Conservation (phyloP, 1,284 basidiomycete species). For the Phlebopus sp. region DNA sequence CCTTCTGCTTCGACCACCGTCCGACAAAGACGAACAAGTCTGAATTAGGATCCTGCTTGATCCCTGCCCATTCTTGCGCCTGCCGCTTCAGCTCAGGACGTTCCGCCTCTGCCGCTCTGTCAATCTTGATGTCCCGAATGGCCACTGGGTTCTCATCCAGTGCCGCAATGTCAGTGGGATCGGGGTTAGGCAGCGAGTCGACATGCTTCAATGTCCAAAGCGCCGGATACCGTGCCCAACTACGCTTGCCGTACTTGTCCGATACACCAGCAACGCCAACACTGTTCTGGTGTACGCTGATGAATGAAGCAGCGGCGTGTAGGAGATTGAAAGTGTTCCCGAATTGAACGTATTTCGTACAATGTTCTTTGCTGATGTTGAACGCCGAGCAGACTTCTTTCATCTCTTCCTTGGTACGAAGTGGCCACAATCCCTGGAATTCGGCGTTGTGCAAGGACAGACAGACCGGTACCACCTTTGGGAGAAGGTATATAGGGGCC, state of each 20-base stretch:
- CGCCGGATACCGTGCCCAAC: constrained; percentile 92
- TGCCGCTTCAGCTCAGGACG: constrained; percentile 87
- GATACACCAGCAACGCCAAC: constrained; percentile 93
- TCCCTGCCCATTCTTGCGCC: constrained; percentile 90
- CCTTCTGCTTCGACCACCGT: constrained; percentile 96
- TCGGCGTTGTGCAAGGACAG: constrained; percentile 95
- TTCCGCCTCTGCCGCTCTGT: constrained; percentile 79
- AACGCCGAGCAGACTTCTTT: constrained; percentile 96
- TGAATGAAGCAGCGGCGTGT: constrained; percentile 88
- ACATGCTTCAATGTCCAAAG: constrained; percentile 94
- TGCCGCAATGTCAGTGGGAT: constrained; percentile 90
- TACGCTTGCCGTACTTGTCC: constrained; percentile 93
- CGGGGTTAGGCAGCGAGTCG: constrained; percentile 90
- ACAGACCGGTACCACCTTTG: constrained; percentile 85
- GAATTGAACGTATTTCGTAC: constrained; percentile 94
- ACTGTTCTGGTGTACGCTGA: constrained; percentile 88
- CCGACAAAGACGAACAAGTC: constrained; percentile 94
- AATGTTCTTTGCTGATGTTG: constrained; percentile 92
- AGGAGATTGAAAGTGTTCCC: constrained; percentile 95
- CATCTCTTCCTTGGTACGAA: constrained; percentile 95
- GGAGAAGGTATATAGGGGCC: constrained; percentile 85
- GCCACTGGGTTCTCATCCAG: constrained; percentile 76
- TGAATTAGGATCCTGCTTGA: constrained; percentile 85
- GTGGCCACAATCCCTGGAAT: constrained; percentile 93
- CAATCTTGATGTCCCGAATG: constrained; percentile 73